Evolutionary conservation across 1,284 basidiomycete genomes (phyloP).

Genomic region (Hymenochaete sp.): DNA sequence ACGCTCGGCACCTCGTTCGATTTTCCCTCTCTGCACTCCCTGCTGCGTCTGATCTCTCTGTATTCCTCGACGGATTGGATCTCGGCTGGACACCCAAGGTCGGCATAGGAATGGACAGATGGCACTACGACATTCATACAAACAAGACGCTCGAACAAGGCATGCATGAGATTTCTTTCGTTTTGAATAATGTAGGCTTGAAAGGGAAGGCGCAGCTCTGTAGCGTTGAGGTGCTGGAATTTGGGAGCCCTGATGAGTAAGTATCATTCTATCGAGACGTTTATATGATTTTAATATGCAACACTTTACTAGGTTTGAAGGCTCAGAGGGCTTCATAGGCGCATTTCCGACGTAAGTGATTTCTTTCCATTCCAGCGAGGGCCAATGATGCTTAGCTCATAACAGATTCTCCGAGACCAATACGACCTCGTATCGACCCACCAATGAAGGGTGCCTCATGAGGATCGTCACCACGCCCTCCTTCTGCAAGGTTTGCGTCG

Average conservation of each 20-base stretch:
- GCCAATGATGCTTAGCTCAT: neutral
- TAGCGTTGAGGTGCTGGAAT: constrained; percentile 71
- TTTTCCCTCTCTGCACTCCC: constrained; percentile 77
- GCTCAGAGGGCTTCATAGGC: constrained; percentile 51
- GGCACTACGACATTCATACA: constrained; percentile 58
- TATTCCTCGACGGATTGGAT: constrained; percentile 54
- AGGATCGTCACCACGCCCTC: constrained; percentile 59
- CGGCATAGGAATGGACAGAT: constrained; percentile 57
- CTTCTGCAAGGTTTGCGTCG: constrained; percentile 70
- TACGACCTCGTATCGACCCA: constrained; percentile 60
- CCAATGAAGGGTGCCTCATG: constrained; percentile 82
- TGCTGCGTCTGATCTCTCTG: constrained; percentile 40
- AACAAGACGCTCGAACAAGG: constrained; percentile 37
- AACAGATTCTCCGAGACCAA: constrained; percentile 52
- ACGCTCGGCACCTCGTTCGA: constrained; percentile 54
- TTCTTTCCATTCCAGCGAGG: constrained; percentile 3
- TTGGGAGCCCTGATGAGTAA: constrained; percentile 56
- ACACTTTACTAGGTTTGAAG: constrained; percentile 48
- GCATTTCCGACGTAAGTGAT: constrained; percentile 62
- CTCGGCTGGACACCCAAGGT: constrained; percentile 48
- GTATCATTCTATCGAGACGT: constrained; percentile 22
- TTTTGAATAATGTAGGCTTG: constrained; percentile 40
- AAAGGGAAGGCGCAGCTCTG: constrained; percentile 63
- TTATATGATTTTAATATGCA: constrained; percentile 6
- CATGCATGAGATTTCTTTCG: constrained; percentile 49